Conservation (phyloP, 805 yeast species). For the Ogataea chonburiensis region DNA sequence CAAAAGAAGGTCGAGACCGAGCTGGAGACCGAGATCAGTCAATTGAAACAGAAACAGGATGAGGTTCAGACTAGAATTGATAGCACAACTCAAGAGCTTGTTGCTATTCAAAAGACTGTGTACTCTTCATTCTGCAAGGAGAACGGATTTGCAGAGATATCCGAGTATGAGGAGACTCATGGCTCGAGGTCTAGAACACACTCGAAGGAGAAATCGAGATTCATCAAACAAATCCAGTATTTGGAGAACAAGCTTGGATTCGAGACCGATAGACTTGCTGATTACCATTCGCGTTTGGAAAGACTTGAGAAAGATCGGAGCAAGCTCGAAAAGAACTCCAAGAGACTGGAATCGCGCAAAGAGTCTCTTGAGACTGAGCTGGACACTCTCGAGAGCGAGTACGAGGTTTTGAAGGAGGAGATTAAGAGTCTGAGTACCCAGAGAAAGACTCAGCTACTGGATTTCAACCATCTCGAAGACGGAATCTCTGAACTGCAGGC, state of each 20-base stretch:
- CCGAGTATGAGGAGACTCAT: conserved; percentile 68
- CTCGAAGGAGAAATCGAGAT: conserved; percentile 60
- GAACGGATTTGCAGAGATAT: conserved; percentile 53
- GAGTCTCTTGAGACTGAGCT: conserved; percentile 33
- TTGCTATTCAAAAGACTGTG: conserved; percentile 41
- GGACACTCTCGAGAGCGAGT: conserved; percentile 40
- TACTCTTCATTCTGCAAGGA: conserved; percentile 55
- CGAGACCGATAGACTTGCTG: conserved; percentile 58
- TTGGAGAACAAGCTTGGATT: conserved; percentile 61
- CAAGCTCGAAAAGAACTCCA: conserved; percentile 37
- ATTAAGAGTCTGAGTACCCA: conserved; percentile 21
- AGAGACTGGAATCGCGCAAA: conserved; percentile 35
- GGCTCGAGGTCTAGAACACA: conserved; percentile 57
- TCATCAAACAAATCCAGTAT: conserved; percentile 58
- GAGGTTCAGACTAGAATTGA: conserved; percentile 31
- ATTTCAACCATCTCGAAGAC: conserved; percentile 31
- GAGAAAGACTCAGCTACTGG: conserved; percentile 17
- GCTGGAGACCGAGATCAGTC: conserved; percentile 23
- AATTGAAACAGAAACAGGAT: conserved; percentile 27
- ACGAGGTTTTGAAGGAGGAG: conserved; percentile 39
- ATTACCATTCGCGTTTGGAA: conserved; percentile 46
- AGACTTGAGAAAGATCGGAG: conserved; percentile 42
- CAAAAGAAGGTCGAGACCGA: conserved; percentile 34
- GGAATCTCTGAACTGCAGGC: conserved; percentile 29
- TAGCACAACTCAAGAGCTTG: conserved; percentile 16